These are phyloP conservation scores for Mycosphaerelloides madeirae DNA, from an alignment of 2,329 filamentous ascomycete species.

Conservation along the genomic window DNA sequence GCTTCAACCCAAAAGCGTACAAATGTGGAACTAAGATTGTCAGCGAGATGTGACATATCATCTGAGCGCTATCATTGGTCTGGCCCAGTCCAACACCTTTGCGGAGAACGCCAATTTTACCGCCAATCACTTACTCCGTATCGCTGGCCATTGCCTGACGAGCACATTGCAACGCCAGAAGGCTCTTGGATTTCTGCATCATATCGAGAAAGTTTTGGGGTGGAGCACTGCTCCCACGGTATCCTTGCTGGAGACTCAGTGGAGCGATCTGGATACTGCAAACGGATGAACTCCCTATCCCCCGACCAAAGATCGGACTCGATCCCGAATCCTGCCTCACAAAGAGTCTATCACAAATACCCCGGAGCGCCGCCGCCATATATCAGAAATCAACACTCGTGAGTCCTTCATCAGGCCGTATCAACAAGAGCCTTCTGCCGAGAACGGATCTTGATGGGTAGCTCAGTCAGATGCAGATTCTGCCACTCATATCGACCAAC, in stretches of 20 bases:
- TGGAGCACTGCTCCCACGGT: constrained; percentile 18
- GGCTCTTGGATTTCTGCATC: constrained; percentile 15
- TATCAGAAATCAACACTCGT: constrained; percentile 1
- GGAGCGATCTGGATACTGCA: constrained; percentile 19
- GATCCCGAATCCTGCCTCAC: too few species aligned
- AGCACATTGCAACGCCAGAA: constrained; percentile 15
- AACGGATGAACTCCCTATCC: constrained; percentile 5
- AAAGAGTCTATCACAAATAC: too few species aligned
- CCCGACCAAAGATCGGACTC: too few species aligned
- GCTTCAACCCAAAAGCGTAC: background rate
- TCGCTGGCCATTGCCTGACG: constrained; percentile 21
- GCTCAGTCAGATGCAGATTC: constrained; percentile 35
- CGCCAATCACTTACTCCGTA: constrained; percentile 20
- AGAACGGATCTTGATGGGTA: constrained; percentile 38
- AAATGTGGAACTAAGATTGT: background rate
- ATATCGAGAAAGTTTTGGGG: constrained; percentile 15
- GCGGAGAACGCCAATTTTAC: constrained; percentile 24
- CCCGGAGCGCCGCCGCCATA: constrained; percentile 3
- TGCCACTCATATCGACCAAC: constrained; percentile 35
- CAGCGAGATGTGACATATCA: constrained; percentile 18
- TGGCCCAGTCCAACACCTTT: constrained; percentile 21
- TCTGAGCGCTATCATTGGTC: constrained; percentile 16
- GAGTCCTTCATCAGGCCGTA: background rate
- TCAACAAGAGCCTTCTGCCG: constrained; percentile 17
- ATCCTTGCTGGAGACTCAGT: constrained; percentile 17